Conservation (phyloP, 2,329 filamentous ascomycete species). For the Xylaria sp. region DNA sequence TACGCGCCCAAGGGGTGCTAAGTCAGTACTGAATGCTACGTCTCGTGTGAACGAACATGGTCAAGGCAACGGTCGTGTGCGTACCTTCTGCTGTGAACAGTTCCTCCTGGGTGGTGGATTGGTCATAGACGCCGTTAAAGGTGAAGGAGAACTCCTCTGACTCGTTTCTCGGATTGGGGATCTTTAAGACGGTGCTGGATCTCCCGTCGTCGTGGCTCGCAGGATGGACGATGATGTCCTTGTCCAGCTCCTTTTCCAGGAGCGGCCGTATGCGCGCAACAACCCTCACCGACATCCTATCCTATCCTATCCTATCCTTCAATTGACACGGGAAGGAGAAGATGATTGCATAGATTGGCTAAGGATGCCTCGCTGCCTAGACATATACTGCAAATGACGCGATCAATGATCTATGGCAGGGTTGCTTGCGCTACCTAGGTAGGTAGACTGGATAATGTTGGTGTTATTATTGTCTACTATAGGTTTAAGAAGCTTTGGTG, state of each 20-base stretch:
- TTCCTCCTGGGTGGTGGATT: constrained; percentile 81
- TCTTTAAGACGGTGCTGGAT: constrained; percentile 78
- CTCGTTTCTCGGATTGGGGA: constrained; percentile 94
- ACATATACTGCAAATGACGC: constrained; percentile 18
- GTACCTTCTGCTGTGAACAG: constrained; percentile 90
- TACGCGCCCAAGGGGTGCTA: background rate
- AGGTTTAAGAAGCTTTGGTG: constrained; percentile 2
- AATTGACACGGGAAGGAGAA: constrained; percentile 12
- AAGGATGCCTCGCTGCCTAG: constrained; percentile 8
- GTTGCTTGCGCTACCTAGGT: background rate
- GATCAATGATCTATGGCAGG: constrained; percentile 14
- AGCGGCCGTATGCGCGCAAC: constrained; percentile 91
- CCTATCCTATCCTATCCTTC: constrained; percentile 52
- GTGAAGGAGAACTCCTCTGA: constrained; percentile 91
- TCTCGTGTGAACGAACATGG: background rate
- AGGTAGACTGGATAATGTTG: constrained; percentile 23
- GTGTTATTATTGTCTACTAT: constrained; percentile 34
- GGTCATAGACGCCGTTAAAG: constrained; percentile 93
- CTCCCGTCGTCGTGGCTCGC: constrained; percentile 71
- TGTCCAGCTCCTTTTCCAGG: constrained; percentile 84
- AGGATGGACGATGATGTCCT: constrained; percentile 83
- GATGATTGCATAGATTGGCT: constrained; percentile 4
- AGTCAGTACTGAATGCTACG: constrained; percentile 14
- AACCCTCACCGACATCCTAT: constrained; percentile 77
- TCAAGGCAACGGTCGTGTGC: constrained; percentile 35